Evolutionary conservation across 441 rosid genomes (phyloP), one percentile per base, ranked within the genome.

Genomic region (Croton setiger): DNA sequence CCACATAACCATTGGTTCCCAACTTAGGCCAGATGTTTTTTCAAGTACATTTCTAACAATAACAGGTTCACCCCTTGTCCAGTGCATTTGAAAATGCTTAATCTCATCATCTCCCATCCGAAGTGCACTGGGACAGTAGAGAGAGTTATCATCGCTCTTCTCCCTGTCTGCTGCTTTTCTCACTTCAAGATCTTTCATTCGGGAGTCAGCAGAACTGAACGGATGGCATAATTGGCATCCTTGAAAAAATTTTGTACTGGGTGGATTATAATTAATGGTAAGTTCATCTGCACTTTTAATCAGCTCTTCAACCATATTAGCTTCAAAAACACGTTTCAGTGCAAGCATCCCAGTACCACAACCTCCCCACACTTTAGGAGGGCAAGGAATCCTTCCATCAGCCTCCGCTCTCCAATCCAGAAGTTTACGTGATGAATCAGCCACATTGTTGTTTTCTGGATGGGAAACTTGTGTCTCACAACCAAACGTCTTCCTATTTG

Each of bases 1-100:
- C 86, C 86, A 85, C 93, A 90, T 87, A 63, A 92, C 96, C 87
- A 83, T 79, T 44, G 98, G 98, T 69, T 88, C 98, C 98, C 98
- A 88, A 78, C 98, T 92, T 69, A 92, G 78, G 36, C 96, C 98
- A 77, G 80, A 67, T 23, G 88, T 75, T 55, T 65, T 85, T 60
- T 87, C 88, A 74, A 87, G 93, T 59, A 85, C 95, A 79, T 86
- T 82, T 56, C 87, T 84, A 66, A 92, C 93, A 59, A 92, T 59
- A 35, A 88, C 88, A 62, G 96, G 98, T 82, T 92, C 89, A 4
- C 89, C 97, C 63, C 76, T 88, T 61, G 74, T 80, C 98, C 98
- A 92, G 13, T 92, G 98, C 69, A 64, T 74, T 78, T 86, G 95
- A 76, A 92, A 92, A 85, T 90, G 97, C 68, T 78, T 73, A 64